Base-by-base conservation (phyloP, 2,329 filamentous ascomycete species). In the Trichoderma koningii region DNA sequence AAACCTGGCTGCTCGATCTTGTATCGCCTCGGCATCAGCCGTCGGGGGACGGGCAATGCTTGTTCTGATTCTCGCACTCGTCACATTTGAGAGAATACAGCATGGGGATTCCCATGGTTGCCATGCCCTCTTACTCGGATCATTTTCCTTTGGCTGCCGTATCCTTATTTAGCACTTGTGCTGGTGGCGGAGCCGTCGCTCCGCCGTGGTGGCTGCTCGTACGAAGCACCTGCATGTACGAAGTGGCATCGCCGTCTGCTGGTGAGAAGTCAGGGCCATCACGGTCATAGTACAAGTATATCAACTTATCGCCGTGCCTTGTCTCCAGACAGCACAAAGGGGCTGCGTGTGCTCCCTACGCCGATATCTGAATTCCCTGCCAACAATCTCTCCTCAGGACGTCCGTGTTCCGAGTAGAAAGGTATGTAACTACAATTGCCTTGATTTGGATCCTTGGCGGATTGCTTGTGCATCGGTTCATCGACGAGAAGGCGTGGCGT, bases 401-500 rank as follows among this genome's bases (percentile, higher is more conserved):
- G 9, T 38, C 14, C 34, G 34, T 30, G 6, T 30, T 7, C 28
- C 6, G 28, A 30, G 28, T 30, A 30, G 21, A 23, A 23, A 23
- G 21, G 21, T 3, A 23, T 23, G 21, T 7, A 7, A 30, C 6
- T 30, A 30, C 28, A 30, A 14, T 38, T 38, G 34, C 34, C 34
- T 38, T 14, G 34, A 38, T 38, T 38, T 38, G 34, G 12, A 9
- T 38, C 34, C 34, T 38, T 3, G 10, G 34, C 34, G 34, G 12
- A 38, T 38, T 34, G 10, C 34, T 17, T 28, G 4, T 44, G 5
- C 34, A n/a, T 28, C 17, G 28, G n/a, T 55, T 45, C 45, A 28
- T 41, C 23, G 10, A 12, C 34, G 1, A 34, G 21, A 23, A 61
- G 48, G 63, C 63, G 56, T 65, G 63, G 63, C 63, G 63, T 61